Conservation (phyloP, 2,329 filamentous ascomycete species). For the Alternaria metachromatica region DNA sequence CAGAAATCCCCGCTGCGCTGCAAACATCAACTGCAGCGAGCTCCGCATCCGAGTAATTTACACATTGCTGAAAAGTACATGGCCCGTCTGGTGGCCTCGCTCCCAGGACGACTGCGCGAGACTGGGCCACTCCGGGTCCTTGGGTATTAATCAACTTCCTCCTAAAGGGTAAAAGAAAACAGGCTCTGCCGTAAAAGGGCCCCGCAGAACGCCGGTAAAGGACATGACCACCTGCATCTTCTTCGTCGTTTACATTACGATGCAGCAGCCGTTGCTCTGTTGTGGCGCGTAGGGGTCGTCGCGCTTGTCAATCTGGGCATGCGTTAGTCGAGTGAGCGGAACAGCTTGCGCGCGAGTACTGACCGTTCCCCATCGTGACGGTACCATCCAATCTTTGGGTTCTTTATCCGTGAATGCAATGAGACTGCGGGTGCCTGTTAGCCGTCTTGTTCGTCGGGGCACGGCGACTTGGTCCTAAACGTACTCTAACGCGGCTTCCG, state of each 20-base stretch:
- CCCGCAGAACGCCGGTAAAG: slow-evolving; percentile 49
- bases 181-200: slow-evolving; percentile 44
- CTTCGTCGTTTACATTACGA: slow-evolving; percentile 75
- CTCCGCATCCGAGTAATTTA: slow-evolving; percentile 47
- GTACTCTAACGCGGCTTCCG: slow-evolving; percentile 76
- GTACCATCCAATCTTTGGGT: slow-evolving; percentile 98
- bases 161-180: slow-evolving; percentile 44
- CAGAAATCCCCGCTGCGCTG: slow-evolving; percentile 34
- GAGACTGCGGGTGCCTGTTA: slow-evolving; percentile 66
- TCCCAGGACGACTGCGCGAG: slow-evolving; percentile 36
- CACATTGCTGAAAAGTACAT: slow-evolving; percentile 51
- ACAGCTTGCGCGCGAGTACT: slow-evolving; percentile 27
- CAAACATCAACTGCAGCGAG: slow-evolving; percentile 35
- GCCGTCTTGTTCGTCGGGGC: slow-evolving; percentile 9
- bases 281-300: slow-evolving; percentile 99
- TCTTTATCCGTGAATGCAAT: slow-evolving; percentile 95
- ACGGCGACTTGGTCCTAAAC: background rate
- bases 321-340: slow-evolving; percentile 26
- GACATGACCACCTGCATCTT: slow-evolving; percentile 43
- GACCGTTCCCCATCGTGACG: slow-evolving; percentile 90
- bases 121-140: slow-evolving; percentile 22
- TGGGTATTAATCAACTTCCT: slow-evolving; percentile 48
- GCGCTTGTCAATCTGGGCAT: slow-evolving; percentile 77
- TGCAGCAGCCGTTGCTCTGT: slow-evolving; percentile 90
- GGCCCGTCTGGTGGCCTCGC: slow-evolving; percentile 36